A percentile compares a stretch with the other conserved stretches of the same genome.
Evolutionary conservation across 805 yeast genomes (phyloP).

Genomic region (Yarrowia sp.): DNA sequence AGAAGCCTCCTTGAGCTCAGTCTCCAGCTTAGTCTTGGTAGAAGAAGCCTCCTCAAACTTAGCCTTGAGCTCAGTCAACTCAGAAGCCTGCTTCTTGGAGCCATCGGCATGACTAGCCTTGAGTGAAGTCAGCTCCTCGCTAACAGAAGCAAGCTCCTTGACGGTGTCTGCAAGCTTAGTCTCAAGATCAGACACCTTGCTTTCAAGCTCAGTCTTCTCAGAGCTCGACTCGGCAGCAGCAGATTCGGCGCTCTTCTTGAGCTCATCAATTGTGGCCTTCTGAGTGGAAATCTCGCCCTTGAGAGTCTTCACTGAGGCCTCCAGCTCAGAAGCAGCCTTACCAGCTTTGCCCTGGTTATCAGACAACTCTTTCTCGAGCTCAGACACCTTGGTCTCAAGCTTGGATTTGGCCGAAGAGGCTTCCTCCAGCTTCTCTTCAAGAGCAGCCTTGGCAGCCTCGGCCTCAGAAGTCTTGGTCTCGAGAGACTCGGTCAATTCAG

Average conservation of each 20-base stretch:
- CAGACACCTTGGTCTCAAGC: slow-evolving; percentile 31
- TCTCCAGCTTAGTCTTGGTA: slow-evolving; percentile 16
- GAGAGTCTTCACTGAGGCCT: slow-evolving; percentile 14
- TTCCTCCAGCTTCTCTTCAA: slow-evolving; percentile 24
- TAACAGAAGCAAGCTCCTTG: slow-evolving; percentile 7
- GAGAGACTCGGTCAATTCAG: slow-evolving; percentile 16
- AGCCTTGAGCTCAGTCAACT: slow-evolving; percentile 11
- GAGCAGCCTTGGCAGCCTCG: not conserved
- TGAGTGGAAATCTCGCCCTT: slow-evolving; percentile 10
- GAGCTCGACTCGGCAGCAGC: slow-evolving; percentile 1
- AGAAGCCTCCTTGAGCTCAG: not conserved
- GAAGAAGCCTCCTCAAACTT: slow-evolving; percentile 6
- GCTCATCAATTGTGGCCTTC: slow-evolving; percentile 17
- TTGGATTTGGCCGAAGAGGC: slow-evolving; percentile 7
- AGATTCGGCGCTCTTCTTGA: slow-evolving; percentile 38
- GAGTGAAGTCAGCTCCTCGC: not conserved
- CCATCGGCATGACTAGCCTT: slow-evolving; percentile 20
- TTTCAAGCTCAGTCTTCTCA: slow-evolving; percentile 12
- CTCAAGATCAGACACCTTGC: slow-evolving; percentile 2
- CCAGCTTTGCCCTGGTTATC: slow-evolving; percentile 13
- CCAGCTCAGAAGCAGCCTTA: slow-evolving; percentile 26
- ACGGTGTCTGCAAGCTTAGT: not conserved
- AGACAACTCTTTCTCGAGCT: slow-evolving; percentile 36
- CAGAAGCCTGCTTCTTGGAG: slow-evolving; percentile 5
- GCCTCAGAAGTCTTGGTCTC: slow-evolving; percentile 25